Percentiles rank a stretch among this genome's conserved stretches.
These are phyloP conservation scores for Spencermartinsiella europaea DNA, from an alignment of 805 yeast species.

Conservation along the genomic window DNA sequence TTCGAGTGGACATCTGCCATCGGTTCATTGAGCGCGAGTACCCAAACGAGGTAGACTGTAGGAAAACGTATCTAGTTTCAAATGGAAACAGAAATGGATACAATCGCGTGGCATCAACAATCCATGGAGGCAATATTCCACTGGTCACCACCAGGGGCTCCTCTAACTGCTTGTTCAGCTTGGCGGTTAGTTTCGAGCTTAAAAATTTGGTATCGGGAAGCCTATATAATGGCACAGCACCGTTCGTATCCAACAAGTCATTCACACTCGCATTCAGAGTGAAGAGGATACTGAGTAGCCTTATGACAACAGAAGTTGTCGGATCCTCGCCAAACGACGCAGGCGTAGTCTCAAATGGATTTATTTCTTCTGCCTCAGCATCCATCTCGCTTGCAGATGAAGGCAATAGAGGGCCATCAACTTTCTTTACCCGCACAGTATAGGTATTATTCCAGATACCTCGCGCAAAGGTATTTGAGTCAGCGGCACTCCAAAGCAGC, in stretches of 20 bases:
- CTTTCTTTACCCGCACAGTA: slow-evolving; percentile 42
- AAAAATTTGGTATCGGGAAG: slow-evolving; percentile 40
- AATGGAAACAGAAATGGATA: slow-evolving; percentile 83
- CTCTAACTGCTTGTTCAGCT: slow-evolving; percentile 78
- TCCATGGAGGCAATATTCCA: slow-evolving; percentile 83
- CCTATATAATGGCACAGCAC: not conserved
- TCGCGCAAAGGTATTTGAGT: slow-evolving; percentile 9
- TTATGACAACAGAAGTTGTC: slow-evolving; percentile 18
- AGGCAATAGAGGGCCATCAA: slow-evolving; percentile 13
- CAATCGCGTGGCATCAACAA: slow-evolving; percentile 60
- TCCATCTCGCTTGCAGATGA: slow-evolving; percentile 11
- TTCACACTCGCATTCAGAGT: slow-evolving; percentile 22
- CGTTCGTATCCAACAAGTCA: slow-evolving; percentile 13
- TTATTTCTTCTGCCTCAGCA: slow-evolving; percentile 22
- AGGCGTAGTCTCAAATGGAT: slow-evolving; percentile 18
- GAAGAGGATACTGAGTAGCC: slow-evolving; percentile 26
- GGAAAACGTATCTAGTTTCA: slow-evolving; percentile 67
- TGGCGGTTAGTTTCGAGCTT: slow-evolving; percentile 80
- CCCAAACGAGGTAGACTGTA: slow-evolving; percentile 88
- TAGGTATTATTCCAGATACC: slow-evolving; percentile 56
- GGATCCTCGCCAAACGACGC: slow-evolving; percentile 22
- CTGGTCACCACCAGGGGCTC: slow-evolving; percentile 86
- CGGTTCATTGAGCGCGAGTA: slow-evolving; percentile 73
- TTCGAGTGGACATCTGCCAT: slow-evolving; percentile 55
- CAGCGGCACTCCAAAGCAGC: slow-evolving; percentile 4